Percentiles rank a stretch among this genome's conserved stretches.
Evolutionary conservation across 169 alveolate species (phyloP).

Genomic region (Besnoitia besnoiti): DNA sequence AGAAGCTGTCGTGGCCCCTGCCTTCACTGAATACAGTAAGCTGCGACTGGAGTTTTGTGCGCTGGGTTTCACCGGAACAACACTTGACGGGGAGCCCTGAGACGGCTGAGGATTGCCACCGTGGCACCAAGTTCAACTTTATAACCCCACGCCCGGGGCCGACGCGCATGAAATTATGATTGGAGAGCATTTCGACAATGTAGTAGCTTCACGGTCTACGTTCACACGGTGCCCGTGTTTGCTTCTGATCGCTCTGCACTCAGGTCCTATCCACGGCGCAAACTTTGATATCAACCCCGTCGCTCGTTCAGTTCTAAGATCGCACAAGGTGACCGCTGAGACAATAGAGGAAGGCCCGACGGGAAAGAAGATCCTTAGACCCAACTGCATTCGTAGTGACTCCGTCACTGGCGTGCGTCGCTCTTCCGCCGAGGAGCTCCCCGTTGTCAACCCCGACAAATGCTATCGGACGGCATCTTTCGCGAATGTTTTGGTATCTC

Average conservation of each 20-base stretch:
- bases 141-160: too few species aligned
- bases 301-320: background rate
- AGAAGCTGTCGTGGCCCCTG: background rate
- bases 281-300: background rate
- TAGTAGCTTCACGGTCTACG: too few species aligned
- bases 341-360: background rate
- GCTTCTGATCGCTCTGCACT: too few species aligned
- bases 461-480: background rate
- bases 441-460: background rate
- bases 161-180: too few species aligned
- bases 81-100: too few species aligned
- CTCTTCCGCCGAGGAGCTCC: background rate
- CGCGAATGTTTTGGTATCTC: background rate
- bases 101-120: too few species aligned
- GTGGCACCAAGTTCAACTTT: too few species aligned
- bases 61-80: background rate
- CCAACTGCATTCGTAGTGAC: background rate
- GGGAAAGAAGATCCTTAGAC: background rate
- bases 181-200: too few species aligned
- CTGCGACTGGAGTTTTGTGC: background rate
- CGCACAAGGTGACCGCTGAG: background rate
- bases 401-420: background rate
- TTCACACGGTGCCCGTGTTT: too few species aligned
- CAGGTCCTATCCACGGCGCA: slow-evolving; percentile 12
- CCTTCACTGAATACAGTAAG: background rate